Conservation (phyloP, 306 rosid species). For the Potentilla sterilis region DNA sequence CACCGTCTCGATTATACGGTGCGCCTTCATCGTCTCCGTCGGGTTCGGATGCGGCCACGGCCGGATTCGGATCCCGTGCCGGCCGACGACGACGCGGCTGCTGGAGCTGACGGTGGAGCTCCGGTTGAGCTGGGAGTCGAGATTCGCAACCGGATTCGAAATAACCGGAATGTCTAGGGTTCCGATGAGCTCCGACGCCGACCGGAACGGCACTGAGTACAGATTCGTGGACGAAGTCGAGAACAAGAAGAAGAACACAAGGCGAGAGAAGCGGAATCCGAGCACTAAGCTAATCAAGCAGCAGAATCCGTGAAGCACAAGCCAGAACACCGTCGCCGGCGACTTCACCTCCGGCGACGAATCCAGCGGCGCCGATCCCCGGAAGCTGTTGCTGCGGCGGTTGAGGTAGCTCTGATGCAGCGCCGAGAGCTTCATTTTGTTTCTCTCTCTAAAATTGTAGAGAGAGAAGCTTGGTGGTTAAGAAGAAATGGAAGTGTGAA, state of each 20-base stretch:
- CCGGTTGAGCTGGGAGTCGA: constrained; percentile 37
- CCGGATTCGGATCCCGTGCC: constrained; percentile 99
- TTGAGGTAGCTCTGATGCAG: constrained; percentile 80
- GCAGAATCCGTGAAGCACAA: constrained; percentile 81
- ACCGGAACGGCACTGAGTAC: constrained; percentile 67
- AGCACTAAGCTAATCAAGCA: constrained; percentile 88
- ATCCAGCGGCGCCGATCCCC: constrained; percentile 65
- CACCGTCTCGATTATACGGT: constrained; percentile 79
- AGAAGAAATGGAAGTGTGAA: background rate
- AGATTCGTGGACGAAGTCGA: constrained; percentile 62
- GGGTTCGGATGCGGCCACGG: constrained; percentile 99
- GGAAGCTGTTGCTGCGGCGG: constrained; percentile 74
- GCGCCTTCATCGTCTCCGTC: constrained; percentile 92
- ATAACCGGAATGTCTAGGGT: constrained; percentile 34
- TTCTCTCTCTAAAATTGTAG: constrained; percentile 7
- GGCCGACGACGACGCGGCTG: constrained; percentile 89
- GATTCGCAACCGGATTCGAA: constrained; percentile 23
- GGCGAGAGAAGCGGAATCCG: constrained; percentile 94
- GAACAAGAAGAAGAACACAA: constrained; percentile 85
- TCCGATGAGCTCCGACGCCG: constrained; percentile 41
- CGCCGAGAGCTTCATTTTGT: constrained; percentile 81
- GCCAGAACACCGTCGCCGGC: constrained; percentile 82
- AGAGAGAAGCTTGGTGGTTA: constrained; percentile 1
- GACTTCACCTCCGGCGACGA: constrained; percentile 70
- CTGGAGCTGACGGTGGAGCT: constrained; percentile 34